Evolutionary conservation across 1,139 yeast species (phyloP).

Genomic region (Pichiaceae sp.): DNA sequence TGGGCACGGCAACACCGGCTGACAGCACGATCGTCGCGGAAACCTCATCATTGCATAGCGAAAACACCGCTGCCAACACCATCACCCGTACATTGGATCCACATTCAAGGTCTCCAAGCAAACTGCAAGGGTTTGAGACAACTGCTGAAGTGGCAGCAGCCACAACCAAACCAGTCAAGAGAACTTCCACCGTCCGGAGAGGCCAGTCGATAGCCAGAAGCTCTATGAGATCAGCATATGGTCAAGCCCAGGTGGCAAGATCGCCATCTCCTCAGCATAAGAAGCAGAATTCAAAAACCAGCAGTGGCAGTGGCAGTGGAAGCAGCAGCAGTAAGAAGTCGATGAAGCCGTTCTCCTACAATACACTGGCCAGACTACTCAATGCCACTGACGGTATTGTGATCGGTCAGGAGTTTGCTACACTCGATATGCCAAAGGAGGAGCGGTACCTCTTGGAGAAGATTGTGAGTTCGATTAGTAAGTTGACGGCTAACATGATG

Average conservation of each 20-base stretch:
- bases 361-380: conserved; percentile 47
- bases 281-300: background rate
- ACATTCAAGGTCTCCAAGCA: no score
- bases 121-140: no score
- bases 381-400: conserved; percentile 59
- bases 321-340: conserved; percentile 7
- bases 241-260: background rate
- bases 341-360: conserved; percentile 42
- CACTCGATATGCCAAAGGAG: conserved; percentile 62
- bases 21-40: no score
- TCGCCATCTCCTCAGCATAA: background rate
- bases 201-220: no score
- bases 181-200: background rate
- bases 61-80: background rate
- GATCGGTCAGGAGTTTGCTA: conserved; percentile 64
- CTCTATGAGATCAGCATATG: no score
- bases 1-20: no score
- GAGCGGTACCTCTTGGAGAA: conserved; percentile 78
- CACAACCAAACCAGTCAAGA: background rate
- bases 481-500: conserved; percentile 85
- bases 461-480: conserved; percentile 73
- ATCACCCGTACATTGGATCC: background rate
- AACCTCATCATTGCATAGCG: background rate
- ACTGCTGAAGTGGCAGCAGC: background rate
- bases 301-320: background rate